Percentiles rank a stretch among this genome's conserved stretches.
Evolutionary conservation across 1,284 basidiomycete genomes (phyloP).

Genomic region (Cryptococcus amylolentus): DNA sequence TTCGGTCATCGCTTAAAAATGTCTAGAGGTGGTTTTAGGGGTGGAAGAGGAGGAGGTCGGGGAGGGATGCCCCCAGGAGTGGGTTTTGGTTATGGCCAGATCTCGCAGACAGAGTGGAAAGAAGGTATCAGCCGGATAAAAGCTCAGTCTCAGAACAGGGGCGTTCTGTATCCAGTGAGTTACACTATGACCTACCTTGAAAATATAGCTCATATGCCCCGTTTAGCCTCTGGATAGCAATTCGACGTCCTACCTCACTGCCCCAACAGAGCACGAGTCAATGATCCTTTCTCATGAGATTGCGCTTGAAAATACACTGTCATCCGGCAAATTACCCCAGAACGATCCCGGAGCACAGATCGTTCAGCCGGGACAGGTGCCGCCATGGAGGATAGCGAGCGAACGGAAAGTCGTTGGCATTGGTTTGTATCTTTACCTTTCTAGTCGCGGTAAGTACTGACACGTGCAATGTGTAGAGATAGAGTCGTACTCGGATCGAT

Average conservation of each 20-base stretch:
- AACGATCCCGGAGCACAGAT: neutral
- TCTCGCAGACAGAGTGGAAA: slow-evolving; percentile 17
- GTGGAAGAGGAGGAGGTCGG: slow-evolving; percentile 18
- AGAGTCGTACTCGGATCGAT: slow-evolving; percentile 46
- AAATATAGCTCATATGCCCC: neutral
- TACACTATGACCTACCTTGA: neutral
- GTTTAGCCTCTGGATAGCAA: slow-evolving; percentile 30
- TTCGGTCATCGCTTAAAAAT: slow-evolving; percentile 5
- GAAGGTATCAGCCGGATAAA: slow-evolving; percentile 13
- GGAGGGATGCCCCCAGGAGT: slow-evolving; percentile 17
- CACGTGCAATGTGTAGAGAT: slow-evolving; percentile 31
- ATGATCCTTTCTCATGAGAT: slow-evolving; percentile 22
- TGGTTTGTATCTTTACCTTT: slow-evolving; percentile 24
- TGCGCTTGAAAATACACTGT: slow-evolving; percentile 19
- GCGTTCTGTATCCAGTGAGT: slow-evolving; percentile 44
- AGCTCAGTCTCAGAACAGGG: slow-evolving; percentile 18
- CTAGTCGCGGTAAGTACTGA: neutral
- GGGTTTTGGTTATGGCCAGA: slow-evolving; percentile 11
- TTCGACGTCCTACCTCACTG: slow-evolving; percentile 22
- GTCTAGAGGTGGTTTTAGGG: slow-evolving; percentile 26
- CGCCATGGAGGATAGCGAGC: slow-evolving; percentile 39
- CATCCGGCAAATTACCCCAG: slow-evolving; percentile 12
- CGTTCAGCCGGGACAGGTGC: slow-evolving; percentile 2
- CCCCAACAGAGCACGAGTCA: slow-evolving; percentile 22
- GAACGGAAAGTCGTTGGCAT: slow-evolving; percentile 42